Evolutionary conservation across 2,329 filamentous ascomycete species (phyloP).

Genomic region (Epichloe aotearoae): DNA sequence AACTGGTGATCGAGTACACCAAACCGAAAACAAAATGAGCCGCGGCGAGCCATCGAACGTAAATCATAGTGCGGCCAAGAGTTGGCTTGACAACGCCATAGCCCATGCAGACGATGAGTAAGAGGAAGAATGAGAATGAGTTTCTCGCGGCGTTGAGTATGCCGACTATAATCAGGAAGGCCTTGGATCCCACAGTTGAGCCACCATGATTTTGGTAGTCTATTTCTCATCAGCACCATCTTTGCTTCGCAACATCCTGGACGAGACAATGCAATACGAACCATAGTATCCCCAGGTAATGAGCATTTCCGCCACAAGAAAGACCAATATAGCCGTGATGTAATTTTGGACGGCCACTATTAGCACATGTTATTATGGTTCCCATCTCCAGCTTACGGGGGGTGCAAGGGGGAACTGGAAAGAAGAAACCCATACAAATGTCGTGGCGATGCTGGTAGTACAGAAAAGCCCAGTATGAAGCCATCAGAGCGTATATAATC

Average conservation of each 20-base stretch:
- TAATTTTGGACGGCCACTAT: conserved; percentile 93
- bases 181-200: conserved; percentile 68
- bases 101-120: conserved; percentile 98
- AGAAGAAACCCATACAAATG: conserved; percentile 47
- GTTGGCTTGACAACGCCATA: conserved; percentile 95
- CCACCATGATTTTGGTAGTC: conserved; percentile 91
- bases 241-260: not conserved
- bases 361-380: not conserved
- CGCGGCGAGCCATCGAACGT: conserved; percentile 78
- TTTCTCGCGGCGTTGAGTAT: conserved; percentile 88
- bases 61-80: conserved; percentile 86
- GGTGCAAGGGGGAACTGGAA: not conserved
- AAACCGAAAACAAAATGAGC: conserved; percentile 92
- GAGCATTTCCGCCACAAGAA: conserved; percentile 89
- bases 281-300: conserved; percentile 98
- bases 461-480: conserved; percentile 76
- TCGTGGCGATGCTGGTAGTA: conserved; percentile 92
- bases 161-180: conserved; percentile 80
- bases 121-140: conserved; percentile 94
- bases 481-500: conserved; percentile 82
- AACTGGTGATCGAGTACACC: conserved; percentile 80
- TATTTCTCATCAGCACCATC: conserved; percentile 26
- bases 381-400: conserved; percentile 4
- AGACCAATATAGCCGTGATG: conserved; percentile 91
- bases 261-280: conserved; percentile 24